phyloP scores from a whole-genome alignment of 2,329 filamentous ascomycete species.

The Botrytis porri region DNA sequence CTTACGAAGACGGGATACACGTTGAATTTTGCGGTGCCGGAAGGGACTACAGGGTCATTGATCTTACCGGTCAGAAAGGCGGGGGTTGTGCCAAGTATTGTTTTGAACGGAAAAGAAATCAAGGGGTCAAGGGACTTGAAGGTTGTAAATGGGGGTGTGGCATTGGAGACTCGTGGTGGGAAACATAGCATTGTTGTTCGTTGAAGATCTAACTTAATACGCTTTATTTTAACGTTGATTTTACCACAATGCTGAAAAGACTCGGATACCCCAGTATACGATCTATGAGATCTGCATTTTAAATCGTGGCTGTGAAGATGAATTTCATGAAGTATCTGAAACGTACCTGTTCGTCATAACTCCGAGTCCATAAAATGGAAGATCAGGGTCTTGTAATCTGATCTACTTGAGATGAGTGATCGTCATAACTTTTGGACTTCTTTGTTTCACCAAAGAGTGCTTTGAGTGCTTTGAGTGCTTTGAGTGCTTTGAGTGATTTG shows the following conservation, averaged over 20 bases:
- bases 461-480: not conserved
- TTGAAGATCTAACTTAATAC: not conserved
- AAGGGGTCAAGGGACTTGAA: not conserved
- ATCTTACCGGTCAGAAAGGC: constrained; percentile 16
- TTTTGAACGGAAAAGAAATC: constrained; percentile 18
- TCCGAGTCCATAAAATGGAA: not conserved
- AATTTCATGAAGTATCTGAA: not conserved
- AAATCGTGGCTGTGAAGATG: not conserved
- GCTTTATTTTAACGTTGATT: not conserved
- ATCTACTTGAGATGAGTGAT: constrained; percentile 8
- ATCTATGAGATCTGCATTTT: not conserved
- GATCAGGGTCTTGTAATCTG: constrained; percentile 2
- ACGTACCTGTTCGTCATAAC: not conserved
- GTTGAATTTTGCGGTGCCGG: constrained; percentile 22
- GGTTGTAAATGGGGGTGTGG: constrained; percentile 4
- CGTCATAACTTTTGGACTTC: not conserved
- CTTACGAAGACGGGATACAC: constrained; percentile 21
- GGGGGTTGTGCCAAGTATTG: constrained; percentile 21
- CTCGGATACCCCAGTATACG: not conserved
- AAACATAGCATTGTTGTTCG: constrained; percentile 12
- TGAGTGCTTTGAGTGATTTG: not conserved
- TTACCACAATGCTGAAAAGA: not conserved
- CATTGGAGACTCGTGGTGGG: constrained; percentile 5
- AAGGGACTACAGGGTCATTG: constrained; percentile 22
- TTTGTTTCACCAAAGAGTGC: not conserved